Percentiles rank a stretch among this genome's conserved stretches.
These are phyloP conservation scores for Suhomyces kunorum DNA, from an alignment of 1,139 yeast species.

Conservation along the genomic window DNA sequence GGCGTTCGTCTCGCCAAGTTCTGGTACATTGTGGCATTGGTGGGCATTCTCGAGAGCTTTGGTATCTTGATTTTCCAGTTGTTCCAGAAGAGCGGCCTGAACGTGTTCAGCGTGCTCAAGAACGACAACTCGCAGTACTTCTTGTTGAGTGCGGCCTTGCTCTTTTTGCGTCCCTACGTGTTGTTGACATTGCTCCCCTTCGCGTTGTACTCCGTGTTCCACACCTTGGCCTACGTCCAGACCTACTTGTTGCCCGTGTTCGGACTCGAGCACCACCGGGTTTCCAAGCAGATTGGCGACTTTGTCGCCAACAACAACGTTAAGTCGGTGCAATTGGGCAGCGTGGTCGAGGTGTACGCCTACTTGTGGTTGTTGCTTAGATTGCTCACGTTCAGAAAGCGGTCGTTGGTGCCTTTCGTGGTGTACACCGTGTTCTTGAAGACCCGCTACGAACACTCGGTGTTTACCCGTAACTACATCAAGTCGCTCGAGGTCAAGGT, in stretches of 20 bases:
- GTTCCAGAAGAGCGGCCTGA: slow-evolving; percentile 33
- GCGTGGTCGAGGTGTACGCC: slow-evolving; percentile 65
- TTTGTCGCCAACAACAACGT: slow-evolving; percentile 69
- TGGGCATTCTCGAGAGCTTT: slow-evolving; percentile 72
- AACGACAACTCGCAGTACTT: slow-evolving; percentile 75
- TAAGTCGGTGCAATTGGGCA: slow-evolving; percentile 68
- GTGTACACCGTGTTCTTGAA: slow-evolving; percentile 70
- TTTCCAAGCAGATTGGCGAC: slow-evolving; percentile 45
- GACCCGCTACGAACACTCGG: slow-evolving; percentile 74
- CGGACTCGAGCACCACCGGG: slow-evolving; percentile 44
- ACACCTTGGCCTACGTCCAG: slow-evolving; percentile 65
- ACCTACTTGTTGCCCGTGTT: slow-evolving; percentile 68
- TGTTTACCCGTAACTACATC: slow-evolving; percentile 70
- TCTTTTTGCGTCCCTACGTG: slow-evolving; percentile 54
- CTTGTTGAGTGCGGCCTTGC: slow-evolving; percentile 57
- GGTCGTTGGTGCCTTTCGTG: slow-evolving; percentile 61
- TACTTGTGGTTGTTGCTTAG: slow-evolving; percentile 51
- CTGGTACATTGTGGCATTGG: slow-evolving; percentile 62
- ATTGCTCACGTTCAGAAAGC: slow-evolving; percentile 61
- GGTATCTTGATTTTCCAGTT: slow-evolving; percentile 72
- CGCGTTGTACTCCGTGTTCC: slow-evolving; percentile 69
- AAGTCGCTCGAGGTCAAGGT: slow-evolving; percentile 70
- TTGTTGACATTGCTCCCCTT: slow-evolving; percentile 65
- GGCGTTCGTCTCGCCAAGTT: slow-evolving; percentile 29
- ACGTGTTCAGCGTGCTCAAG: slow-evolving; percentile 29